phyloP scores from a whole-genome alignment of 2,329 filamentous ascomycete species.

The Exserohilum rostratum region DNA sequence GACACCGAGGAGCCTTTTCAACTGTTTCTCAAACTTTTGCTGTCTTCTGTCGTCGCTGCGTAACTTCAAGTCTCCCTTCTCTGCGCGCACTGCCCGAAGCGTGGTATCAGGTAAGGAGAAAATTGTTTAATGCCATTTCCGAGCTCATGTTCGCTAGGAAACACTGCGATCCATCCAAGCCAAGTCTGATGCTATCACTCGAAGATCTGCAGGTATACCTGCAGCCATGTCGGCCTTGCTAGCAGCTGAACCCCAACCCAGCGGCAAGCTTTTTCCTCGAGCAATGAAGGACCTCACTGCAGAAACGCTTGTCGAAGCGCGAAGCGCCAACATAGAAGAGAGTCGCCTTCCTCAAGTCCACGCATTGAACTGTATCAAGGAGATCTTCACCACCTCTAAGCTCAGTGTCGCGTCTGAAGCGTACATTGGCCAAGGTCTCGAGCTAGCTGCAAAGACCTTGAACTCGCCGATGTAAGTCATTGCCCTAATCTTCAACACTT shows the following conservation, averaged over 20 bases:
- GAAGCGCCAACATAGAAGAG: slow-evolving; percentile 60
- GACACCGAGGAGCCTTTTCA: slow-evolving; percentile 91
- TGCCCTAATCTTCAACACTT: neutral
- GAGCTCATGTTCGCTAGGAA: slow-evolving; percentile 51
- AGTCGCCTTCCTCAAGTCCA: slow-evolving; percentile 85
- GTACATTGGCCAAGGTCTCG: slow-evolving; percentile 74
- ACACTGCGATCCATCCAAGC: slow-evolving; percentile 73
- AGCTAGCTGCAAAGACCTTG: slow-evolving; percentile 79
- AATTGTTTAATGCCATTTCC: neutral
- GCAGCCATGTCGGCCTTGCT: slow-evolving; percentile 84
- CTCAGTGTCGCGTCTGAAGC: slow-evolving; percentile 74
- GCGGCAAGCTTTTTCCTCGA: slow-evolving; percentile 63
- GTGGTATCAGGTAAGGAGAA: slow-evolving; percentile 67
- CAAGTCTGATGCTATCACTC: slow-evolving; percentile 79
- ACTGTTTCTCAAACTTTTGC: slow-evolving; percentile 89
- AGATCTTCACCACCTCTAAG: slow-evolving; percentile 84
- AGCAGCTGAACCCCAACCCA: slow-evolving; percentile 67
- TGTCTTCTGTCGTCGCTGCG: slow-evolving; percentile 73
- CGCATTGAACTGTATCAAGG: slow-evolving; percentile 90
- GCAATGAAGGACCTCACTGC: slow-evolving; percentile 68
- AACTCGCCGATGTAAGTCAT: slow-evolving; percentile 73
- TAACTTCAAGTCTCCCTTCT: slow-evolving; percentile 56
- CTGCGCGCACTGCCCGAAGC: slow-evolving; percentile 59
- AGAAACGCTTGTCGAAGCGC: slow-evolving; percentile 63
- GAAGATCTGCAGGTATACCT: slow-evolving; percentile 90